These are phyloP conservation scores for Hypholoma sublateritium DNA, from an alignment of 768 basidiomycete genomes.

Conservation along the genomic window DNA sequence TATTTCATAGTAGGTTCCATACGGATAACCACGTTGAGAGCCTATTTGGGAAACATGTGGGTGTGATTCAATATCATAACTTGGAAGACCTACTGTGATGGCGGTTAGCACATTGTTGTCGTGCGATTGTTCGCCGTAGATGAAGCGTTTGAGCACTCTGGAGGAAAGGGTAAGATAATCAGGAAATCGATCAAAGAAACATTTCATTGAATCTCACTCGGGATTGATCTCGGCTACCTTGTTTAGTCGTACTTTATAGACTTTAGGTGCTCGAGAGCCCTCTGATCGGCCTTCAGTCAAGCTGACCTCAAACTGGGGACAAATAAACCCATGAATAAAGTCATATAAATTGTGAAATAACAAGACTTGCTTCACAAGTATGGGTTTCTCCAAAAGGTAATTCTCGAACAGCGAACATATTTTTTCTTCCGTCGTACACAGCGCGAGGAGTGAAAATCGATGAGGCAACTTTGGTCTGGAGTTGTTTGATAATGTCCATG, in stretches of 20 bases:
- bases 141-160: constrained; percentile 66
- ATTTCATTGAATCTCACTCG: constrained; percentile 20
- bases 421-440: constrained; percentile 82
- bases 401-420: constrained; percentile 60
- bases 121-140: constrained; percentile 61
- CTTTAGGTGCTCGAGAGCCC: constrained; percentile 50
- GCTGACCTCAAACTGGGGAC: constrained; percentile 58
- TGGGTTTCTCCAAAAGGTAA: constrained; percentile 57
- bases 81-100: constrained; percentile 46
- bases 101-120: constrained; percentile 66
- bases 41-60: constrained; percentile 34
- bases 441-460: constrained; percentile 71
- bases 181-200: neutral
- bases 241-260: constrained; percentile 64
- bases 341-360: neutral
- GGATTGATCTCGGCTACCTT: constrained; percentile 49
- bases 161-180: neutral
- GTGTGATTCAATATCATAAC: neutral
- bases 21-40: constrained; percentile 77
- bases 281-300: constrained; percentile 37
- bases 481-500: constrained; percentile 62
- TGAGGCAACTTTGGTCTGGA: constrained; percentile 60
- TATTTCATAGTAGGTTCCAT: constrained; percentile 72
- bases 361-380: constrained; percentile 49
- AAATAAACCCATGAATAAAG: constrained; percentile 5